Evolutionary conservation across 768 basidiomycete genomes (phyloP).

Genomic region (Phlebiopsis gigantea): DNA sequence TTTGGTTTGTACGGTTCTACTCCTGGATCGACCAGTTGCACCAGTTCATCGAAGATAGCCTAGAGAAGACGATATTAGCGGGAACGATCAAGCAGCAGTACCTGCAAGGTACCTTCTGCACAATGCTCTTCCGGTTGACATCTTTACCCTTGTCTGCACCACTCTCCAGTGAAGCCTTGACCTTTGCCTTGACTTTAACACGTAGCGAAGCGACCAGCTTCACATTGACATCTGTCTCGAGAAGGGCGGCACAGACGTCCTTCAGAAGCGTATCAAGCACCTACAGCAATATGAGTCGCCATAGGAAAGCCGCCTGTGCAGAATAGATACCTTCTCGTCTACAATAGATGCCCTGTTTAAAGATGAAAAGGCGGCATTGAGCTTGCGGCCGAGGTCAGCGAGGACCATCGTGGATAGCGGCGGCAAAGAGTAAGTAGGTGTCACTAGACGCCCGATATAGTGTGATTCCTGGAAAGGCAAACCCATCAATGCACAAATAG

Average conservation of each 20-base stretch:
- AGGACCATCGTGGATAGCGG: slow-evolving; percentile 70
- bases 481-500: neutral
- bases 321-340: slow-evolving; percentile 73
- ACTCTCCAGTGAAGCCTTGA: slow-evolving; percentile 73
- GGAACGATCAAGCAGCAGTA: neutral
- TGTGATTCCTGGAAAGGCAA: slow-evolving; percentile 2
- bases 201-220: slow-evolving; percentile 86
- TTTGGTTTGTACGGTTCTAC: slow-evolving; percentile 95
- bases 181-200: slow-evolving; percentile 86
- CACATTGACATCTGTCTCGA: slow-evolving; percentile 98
- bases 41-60: slow-evolving; percentile 97
- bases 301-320: neutral
- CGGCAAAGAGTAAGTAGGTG: slow-evolving; percentile 3
- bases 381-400: slow-evolving; percentile 88
- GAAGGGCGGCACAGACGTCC: slow-evolving; percentile 88
- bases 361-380: slow-evolving; percentile 90
- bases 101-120: slow-evolving; percentile 73
- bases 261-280: slow-evolving; percentile 92
- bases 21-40: slow-evolving; percentile 90
- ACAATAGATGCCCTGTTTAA: slow-evolving; percentile 82
- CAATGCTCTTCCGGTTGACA: slow-evolving; percentile 74
- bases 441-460: slow-evolving; percentile 2
- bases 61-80: slow-evolving; percentile 25
- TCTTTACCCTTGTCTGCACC: slow-evolving; percentile 73
- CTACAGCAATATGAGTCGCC: slow-evolving; percentile 34